phyloP scores from a whole-genome alignment of 2,329 filamentous ascomycete species.

The Arthrobotrys megalospora region DNA sequence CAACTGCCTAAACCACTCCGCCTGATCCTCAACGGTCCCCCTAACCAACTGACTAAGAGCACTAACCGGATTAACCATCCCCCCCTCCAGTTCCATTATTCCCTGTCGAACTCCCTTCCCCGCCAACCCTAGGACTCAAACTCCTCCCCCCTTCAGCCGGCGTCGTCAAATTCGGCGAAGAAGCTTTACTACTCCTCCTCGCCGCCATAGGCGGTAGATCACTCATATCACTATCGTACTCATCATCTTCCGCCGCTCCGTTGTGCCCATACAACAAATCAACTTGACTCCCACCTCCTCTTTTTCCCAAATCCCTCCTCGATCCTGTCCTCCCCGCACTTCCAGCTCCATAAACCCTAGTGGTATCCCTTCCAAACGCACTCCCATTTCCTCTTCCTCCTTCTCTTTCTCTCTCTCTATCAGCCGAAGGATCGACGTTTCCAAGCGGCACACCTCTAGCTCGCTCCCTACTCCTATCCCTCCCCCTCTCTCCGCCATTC shows the following conservation, averaged over 20 bases:
- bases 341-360: conserved; percentile 23
- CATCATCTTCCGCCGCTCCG: conserved; percentile 63
- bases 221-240: conserved; percentile 72
- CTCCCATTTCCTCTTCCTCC: conserved; percentile 41
- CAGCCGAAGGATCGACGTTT: conserved; percentile 23
- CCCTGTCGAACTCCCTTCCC: conserved; percentile 68
- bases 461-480: conserved; percentile 15
- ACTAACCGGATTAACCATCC: conserved; percentile 60
- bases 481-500: neutral
- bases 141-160: conserved; percentile 67
- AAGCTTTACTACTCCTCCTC: conserved; percentile 49
- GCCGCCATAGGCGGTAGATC: conserved; percentile 69
- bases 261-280: conserved; percentile 34
- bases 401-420: conserved; percentile 6
- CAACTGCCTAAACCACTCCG: conserved; percentile 88
- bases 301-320: conserved; percentile 30
- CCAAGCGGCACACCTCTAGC: conserved; percentile 42
- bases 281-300: conserved; percentile 41
- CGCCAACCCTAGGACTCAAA: conserved; percentile 67
- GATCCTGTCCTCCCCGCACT: conserved; percentile 25
- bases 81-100: conserved; percentile 46
- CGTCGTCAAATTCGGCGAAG: conserved; percentile 43
- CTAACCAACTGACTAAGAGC: conserved; percentile 68
- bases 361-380: conserved; percentile 27
- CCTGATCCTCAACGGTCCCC: conserved; percentile 85